Conservation (phyloP, 495 filamentous ascomycete species). For the Penicillium goetzii region DNA sequence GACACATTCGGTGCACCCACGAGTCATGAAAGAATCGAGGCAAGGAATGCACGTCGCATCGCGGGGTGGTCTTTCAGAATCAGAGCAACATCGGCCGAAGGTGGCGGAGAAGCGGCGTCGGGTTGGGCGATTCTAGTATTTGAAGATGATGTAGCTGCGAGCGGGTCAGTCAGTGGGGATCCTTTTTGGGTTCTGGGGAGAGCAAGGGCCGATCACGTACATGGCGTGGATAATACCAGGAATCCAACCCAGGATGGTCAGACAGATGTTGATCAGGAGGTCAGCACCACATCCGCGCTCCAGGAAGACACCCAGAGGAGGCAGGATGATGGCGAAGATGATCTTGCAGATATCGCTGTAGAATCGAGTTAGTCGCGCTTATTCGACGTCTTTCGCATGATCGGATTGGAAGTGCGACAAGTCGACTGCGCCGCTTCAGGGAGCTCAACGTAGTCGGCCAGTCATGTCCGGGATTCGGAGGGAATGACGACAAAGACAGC, state of each 20-base stretch:
- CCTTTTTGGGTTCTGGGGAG: neutral
- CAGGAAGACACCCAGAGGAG: conserved; percentile 89
- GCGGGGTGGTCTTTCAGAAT: conserved; percentile 7
- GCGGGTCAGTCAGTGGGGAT: conserved; percentile 1
- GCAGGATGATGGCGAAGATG: conserved; percentile 83
- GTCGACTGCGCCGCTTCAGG: neutral
- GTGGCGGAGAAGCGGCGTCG: conserved; percentile 6
- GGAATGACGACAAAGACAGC: conserved; percentile 48
- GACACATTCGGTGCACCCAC: neutral
- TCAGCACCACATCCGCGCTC: conserved; percentile 83
- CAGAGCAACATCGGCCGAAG: neutral
- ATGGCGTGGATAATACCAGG: conserved; percentile 76
- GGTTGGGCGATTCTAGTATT: conserved; percentile 46
- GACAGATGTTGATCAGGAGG: conserved; percentile 82
- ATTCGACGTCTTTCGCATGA: neutral
- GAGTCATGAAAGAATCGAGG: conserved; percentile 2
- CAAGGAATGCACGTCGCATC: neutral
- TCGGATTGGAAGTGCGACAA: conserved; percentile 1
- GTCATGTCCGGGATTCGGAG: conserved; percentile 61
- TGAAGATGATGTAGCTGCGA: conserved; percentile 59
- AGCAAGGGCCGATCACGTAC: conserved; percentile 48
- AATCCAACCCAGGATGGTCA: conserved; percentile 82
- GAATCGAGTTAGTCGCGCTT: conserved; percentile 4
- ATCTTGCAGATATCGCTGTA: conserved; percentile 89
- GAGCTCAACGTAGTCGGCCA: neutral